Conservation (phyloP, 2,329 filamentous ascomycete genomes). For the Aspergillus glaucus region DNA sequence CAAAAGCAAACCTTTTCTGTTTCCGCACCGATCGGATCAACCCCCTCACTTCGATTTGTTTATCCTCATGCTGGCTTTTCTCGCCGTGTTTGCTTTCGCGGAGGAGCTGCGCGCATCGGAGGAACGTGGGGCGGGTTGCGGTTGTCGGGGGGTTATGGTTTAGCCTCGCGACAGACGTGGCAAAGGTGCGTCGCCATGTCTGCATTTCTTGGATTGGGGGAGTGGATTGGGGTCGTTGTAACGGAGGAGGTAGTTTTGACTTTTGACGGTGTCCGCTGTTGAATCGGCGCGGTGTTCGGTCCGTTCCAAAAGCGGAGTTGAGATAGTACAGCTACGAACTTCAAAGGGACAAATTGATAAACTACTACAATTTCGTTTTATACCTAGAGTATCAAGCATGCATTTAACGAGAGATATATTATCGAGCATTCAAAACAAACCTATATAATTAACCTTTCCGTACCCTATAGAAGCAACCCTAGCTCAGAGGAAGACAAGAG, state of each 20-base stretch:
- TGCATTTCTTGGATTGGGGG: conserved; percentile 25
- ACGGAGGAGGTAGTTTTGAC: conserved; percentile 1
- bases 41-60: conserved; percentile 59
- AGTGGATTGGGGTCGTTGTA: conserved; percentile 2
- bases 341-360: too few species aligned
- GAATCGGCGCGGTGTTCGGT: background rate
- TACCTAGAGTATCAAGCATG: background rate
- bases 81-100: conserved; percentile 21
- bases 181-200: conserved; percentile 35
- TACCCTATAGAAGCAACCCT: background rate
- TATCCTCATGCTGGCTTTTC: conserved; percentile 27
- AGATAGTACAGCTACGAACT: background rate
- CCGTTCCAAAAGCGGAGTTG: conserved; percentile 5
- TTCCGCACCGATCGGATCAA: conserved; percentile 79
- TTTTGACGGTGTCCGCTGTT: conserved; percentile 1
- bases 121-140: conserved; percentile 12
- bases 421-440: conserved; percentile 1
- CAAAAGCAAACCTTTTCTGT: conserved; percentile 78
- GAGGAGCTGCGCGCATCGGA: conserved; percentile 36
- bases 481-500: background rate
- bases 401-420: background rate
- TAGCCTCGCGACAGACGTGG: conserved; percentile 30
- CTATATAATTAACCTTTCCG: background rate
- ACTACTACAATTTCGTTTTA: too few species aligned
- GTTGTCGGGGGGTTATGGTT: conserved; percentile 15